phyloP scores from a whole-genome alignment of 2,329 filamentous ascomycete species.

The Plenodomus tracheiphilus region DNA sequence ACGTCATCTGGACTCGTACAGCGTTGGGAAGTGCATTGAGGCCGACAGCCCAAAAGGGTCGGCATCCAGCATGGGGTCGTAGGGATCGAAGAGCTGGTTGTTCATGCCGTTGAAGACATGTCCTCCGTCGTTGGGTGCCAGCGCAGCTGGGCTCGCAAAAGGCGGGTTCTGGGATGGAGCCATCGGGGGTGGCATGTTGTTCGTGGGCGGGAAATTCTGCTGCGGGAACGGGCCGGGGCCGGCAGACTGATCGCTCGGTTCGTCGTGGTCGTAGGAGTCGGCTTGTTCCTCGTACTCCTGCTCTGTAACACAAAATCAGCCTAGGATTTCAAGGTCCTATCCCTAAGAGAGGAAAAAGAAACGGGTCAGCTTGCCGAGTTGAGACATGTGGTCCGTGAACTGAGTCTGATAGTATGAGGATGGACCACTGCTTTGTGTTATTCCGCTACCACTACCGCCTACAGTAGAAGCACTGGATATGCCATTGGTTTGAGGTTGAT shows the following conservation, averaged over 20 bases:
- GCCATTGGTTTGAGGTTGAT: constrained; percentile 41
- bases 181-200: constrained; percentile 45
- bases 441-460: constrained; percentile 41
- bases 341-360: constrained; percentile 50
- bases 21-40: constrained; percentile 91
- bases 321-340: constrained; percentile 69
- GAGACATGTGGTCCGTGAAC: constrained; percentile 92
- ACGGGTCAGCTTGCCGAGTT: constrained; percentile 81
- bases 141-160: constrained; percentile 36
- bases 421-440: constrained; percentile 45
- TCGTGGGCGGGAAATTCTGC: constrained; percentile 56
- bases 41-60: constrained; percentile 92
- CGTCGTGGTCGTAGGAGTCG: constrained; percentile 84
- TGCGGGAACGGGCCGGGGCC: constrained; percentile 67
- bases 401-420: constrained; percentile 76
- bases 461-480: constrained; percentile 42
- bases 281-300: constrained; percentile 93
- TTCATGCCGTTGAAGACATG: constrained; percentile 50
- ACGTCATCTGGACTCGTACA: constrained; percentile 57
- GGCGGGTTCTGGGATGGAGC: constrained; percentile 42
- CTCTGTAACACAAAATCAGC: constrained; percentile 74
- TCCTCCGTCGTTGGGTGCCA: constrained; percentile 38
- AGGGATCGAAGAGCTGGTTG: constrained; percentile 66
- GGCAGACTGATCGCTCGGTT: constrained; percentile 66
- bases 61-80: constrained; percentile 86